A percentile compares a stretch with the other conserved stretches of the same genome.
Evolutionary conservation across 768 basidiomycete species (phyloP).

Genomic region (Hortiboletus campestris): DNA sequence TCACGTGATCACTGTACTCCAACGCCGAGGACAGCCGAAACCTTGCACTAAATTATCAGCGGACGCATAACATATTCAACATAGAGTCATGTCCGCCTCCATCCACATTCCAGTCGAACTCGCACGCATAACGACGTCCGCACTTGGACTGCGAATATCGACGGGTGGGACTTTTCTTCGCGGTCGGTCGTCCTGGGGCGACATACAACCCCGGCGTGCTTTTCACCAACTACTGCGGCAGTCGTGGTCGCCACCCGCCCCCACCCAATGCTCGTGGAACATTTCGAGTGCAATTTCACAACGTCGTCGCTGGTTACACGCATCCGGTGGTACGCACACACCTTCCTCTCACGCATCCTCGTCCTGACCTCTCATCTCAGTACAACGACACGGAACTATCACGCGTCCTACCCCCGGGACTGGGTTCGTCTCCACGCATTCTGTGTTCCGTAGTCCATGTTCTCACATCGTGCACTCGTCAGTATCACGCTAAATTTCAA

Average conservation of each 20-base stretch:
- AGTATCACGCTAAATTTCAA: constrained; percentile 91
- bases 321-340: constrained; percentile 15
- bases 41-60: too few relatives aligned
- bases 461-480: neutral
- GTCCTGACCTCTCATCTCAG: neutral
- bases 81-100: too few relatives aligned
- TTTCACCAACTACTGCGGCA: constrained; percentile 11
- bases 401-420: constrained; percentile 66
- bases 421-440: constrained; percentile 45
- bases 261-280: neutral
- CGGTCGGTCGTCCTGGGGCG: neutral
- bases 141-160: constrained; percentile 7
- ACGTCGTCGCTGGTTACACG: constrained; percentile 10
- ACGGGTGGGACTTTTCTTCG: neutral
- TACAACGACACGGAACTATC: constrained; percentile 47
- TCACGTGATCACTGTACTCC: neutral
- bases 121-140: neutral
- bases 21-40: too few relatives aligned
- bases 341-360: neutral
- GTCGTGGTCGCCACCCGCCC: neutral
- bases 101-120: constrained; percentile 2
- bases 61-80: too few relatives aligned
- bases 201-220: neutral
- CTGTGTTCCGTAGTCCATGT: neutral
- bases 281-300: neutral